phyloP scores from a whole-genome alignment of 1,284 basidiomycete genomes.

The Moesziomyces sp. region DNA sequence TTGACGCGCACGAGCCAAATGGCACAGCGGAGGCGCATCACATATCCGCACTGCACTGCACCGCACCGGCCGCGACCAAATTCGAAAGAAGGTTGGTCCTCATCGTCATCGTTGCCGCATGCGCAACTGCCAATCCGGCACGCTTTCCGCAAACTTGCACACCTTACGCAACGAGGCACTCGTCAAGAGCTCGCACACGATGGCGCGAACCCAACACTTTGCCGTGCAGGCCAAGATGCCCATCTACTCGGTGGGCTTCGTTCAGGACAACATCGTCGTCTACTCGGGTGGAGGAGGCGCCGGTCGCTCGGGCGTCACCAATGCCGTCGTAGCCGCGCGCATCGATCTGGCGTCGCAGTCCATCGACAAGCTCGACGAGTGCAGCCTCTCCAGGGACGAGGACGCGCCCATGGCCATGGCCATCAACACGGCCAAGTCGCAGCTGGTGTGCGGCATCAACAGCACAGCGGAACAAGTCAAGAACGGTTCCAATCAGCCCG shows the following conservation, averaged over 20 bases:
- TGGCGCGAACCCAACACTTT: slow-evolving; percentile 52
- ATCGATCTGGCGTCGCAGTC: slow-evolving; percentile 26
- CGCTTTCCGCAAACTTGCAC: neutral
- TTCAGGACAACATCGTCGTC: slow-evolving; percentile 51
- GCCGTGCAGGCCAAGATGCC: slow-evolving; percentile 53
- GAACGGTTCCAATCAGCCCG: slow-evolving; percentile 44
- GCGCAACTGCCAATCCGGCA: no score
- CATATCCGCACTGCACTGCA: no score
- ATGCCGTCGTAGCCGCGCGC: slow-evolving; percentile 53
- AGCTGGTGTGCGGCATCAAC: slow-evolving; percentile 63
- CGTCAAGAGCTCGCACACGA: slow-evolving; percentile 5
- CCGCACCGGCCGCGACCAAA: no score
- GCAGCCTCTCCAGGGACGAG: slow-evolving; percentile 58
- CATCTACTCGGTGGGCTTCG: slow-evolving; percentile 62
- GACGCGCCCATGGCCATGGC: slow-evolving; percentile 66
- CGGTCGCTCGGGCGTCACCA: slow-evolving; percentile 61
- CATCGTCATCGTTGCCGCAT: no score
- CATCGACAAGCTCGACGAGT: slow-evolving; percentile 40
- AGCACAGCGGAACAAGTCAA: slow-evolving; percentile 35
- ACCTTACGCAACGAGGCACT: no score
- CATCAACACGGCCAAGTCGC: slow-evolving; percentile 32
- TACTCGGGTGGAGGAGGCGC: slow-evolving; percentile 65
- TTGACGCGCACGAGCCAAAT: no score
- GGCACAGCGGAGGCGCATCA: no score
- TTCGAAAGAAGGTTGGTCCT: no score